Conservation (phyloP, 768 basidiomycete genomes). For the Xanthoconium stramineum region DNA sequence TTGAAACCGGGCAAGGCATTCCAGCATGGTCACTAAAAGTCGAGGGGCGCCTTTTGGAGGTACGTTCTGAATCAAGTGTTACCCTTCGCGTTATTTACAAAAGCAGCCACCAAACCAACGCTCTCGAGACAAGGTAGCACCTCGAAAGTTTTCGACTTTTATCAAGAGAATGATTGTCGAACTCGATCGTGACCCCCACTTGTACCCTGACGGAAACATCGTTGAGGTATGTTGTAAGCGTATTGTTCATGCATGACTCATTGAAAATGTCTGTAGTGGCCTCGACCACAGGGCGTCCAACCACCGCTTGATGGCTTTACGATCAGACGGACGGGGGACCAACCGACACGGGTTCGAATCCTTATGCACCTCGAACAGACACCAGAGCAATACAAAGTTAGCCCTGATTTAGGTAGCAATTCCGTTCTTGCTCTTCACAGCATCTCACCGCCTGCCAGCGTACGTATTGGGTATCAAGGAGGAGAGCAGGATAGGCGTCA, state of each 20-base stretch:
- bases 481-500: conserved; percentile 75
- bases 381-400: conserved; percentile 82
- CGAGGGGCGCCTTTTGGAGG: conserved; percentile 85
- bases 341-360: conserved; percentile 73
- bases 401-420: conserved; percentile 63
- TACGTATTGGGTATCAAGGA: conserved; percentile 76
- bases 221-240: conserved; percentile 61
- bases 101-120: conserved; percentile 57
- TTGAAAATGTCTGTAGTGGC: conserved; percentile 48
- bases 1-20: conserved; percentile 85
- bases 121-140: conserved; percentile 56
- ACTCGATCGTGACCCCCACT: conserved; percentile 75
- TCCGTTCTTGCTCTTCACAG: background rate
- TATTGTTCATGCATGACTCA: background rate
- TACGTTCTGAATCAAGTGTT: conserved; percentile 29
- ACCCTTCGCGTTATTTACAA: background rate
- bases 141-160: conserved; percentile 81
- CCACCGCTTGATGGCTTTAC: conserved; percentile 84
- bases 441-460: conserved; percentile 34
- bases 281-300: conserved; percentile 50
- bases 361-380: conserved; percentile 83
- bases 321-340: conserved; percentile 76
- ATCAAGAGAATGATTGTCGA: conserved; percentile 84
- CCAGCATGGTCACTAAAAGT: conserved; percentile 87
- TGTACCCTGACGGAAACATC: conserved; percentile 84